phyloP scores from a whole-genome alignment of 75 land plant species.

The Sequoia sempervirens region DNA sequence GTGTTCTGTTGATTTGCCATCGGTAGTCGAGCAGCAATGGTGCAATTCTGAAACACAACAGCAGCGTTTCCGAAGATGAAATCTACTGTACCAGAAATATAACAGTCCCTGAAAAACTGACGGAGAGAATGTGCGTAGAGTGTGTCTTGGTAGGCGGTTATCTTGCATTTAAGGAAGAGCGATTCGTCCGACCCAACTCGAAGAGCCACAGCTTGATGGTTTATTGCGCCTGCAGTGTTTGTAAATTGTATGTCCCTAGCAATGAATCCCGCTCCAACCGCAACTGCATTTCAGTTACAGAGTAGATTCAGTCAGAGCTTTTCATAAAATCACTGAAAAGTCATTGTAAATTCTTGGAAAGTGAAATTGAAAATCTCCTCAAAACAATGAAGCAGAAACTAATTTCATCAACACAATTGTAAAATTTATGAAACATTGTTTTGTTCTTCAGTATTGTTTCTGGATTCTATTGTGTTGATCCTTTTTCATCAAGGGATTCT shows the following conservation, averaged over 20 bases:
- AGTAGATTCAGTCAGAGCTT: not conserved
- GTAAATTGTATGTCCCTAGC: constrained; percentile 9
- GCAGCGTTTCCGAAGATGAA: constrained; percentile 34
- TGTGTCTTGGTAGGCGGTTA: constrained; percentile 69
- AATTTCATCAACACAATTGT: not conserved
- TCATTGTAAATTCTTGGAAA: not conserved
- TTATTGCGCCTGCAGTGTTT: constrained; percentile 23
- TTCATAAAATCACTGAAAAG: not conserved
- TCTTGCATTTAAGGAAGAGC: constrained; percentile 16
- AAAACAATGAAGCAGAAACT: not conserved
- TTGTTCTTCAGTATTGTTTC: not conserved
- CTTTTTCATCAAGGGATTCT: too few relatives aligned
- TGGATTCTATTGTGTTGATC: too few relatives aligned
- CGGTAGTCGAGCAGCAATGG: constrained; percentile 26
- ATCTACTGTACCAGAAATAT: constrained; percentile 23
- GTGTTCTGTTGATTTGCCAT: constrained; percentile 20
- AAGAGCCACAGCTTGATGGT: constrained; percentile 76
- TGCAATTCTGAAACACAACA: constrained; percentile 18
- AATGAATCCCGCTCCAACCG: constrained; percentile 13
- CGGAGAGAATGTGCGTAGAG: constrained; percentile 41
- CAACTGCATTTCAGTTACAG: constrained; percentile 14
- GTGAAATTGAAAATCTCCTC: not conserved
- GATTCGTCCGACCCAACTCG: constrained; percentile 40
- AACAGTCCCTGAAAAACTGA: constrained; percentile 45
- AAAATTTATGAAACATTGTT: not conserved